These are phyloP conservation scores for Santalum album DNA, from an alignment of 164 flowering plant genomes.

Conservation along the genomic window DNA sequence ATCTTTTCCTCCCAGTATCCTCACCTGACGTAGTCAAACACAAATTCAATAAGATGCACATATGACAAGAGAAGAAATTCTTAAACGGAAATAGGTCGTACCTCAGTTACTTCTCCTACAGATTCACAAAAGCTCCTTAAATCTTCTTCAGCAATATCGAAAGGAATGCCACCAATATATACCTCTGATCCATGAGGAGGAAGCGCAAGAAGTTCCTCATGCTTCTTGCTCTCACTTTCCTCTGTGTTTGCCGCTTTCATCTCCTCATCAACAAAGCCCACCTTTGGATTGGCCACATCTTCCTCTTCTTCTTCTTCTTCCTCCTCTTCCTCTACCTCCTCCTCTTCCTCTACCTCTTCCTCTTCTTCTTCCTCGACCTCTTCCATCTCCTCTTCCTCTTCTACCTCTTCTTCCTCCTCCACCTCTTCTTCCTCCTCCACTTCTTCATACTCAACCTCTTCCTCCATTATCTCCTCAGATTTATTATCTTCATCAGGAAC, in stretches of 20 bases:
- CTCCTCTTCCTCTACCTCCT: conserved; percentile 42
- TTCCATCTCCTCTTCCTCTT: conserved; percentile 22
- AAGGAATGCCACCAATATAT: conserved; percentile 70
- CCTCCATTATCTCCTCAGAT: conserved; percentile 49
- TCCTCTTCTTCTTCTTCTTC: conserved; percentile 44
- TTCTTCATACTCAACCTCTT: conserved; percentile 71
- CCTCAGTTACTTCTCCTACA: conserved; percentile 82
- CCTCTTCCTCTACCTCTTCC: conserved; percentile 29
- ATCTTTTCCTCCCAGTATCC: conserved; percentile 74
- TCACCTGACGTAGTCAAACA: conserved; percentile 35
- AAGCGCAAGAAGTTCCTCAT: conserved; percentile 76
- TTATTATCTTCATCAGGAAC: conserved; percentile 51
- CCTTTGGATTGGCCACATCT: conserved; percentile 21
- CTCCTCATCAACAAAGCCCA: conserved; percentile 23
- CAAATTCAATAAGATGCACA: not conserved
- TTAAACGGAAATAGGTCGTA: conserved; percentile 9
- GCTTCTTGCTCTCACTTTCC: conserved; percentile 47
- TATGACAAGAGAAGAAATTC: not conserved
- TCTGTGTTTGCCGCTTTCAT: conserved; percentile 29
- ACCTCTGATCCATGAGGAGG: conserved; percentile 96
- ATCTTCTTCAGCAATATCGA: conserved; percentile 60
- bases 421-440: conserved; percentile 37
- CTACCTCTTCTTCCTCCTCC: conserved; percentile 28
- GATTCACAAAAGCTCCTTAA: conserved; percentile 57
- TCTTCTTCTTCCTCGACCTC: conserved; percentile 55